Percentiles rank a stretch among this genome's conserved stretches.
Conservation (phyloP, 2,329 filamentous ascomycete genomes). For the Penicillium nordicum region DNA sequence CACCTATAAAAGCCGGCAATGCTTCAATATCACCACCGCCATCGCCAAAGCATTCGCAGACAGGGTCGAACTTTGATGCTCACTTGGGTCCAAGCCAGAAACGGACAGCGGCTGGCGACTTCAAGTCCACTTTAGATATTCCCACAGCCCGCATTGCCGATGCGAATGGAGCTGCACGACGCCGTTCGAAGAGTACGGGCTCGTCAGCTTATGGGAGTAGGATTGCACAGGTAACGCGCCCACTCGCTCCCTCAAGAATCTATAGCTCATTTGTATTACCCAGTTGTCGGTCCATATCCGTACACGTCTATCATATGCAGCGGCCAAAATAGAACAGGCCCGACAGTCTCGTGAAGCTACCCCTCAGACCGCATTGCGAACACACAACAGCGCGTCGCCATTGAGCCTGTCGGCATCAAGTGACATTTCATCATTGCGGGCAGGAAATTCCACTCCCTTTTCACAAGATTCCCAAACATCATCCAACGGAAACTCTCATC, state of each 20-base stretch:
- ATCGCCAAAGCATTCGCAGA: slow-evolving; percentile 4
- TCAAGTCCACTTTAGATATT: slow-evolving; percentile 53
- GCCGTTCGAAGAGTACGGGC: slow-evolving; percentile 70
- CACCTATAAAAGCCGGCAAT: slow-evolving; percentile 14
- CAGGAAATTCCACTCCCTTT: slow-evolving; percentile 15
- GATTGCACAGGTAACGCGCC: slow-evolving; percentile 69
- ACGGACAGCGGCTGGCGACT: slow-evolving; percentile 70
- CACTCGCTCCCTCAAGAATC: neutral
- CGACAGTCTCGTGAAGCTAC: slow-evolving; percentile 68
- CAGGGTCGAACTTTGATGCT: slow-evolving; percentile 5
- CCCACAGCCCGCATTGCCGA: slow-evolving; percentile 27
- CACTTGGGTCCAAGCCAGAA: slow-evolving; percentile 54
- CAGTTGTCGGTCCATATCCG: slow-evolving; percentile 76
- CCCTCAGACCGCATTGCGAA: slow-evolving; percentile 13
- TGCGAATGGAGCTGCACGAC: slow-evolving; percentile 33
- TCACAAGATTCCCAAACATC: slow-evolving; percentile 6
- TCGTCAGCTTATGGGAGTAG: slow-evolving; percentile 64
- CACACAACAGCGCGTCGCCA: slow-evolving; percentile 11
- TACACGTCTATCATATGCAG: slow-evolving; percentile 84
- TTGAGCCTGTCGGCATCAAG: slow-evolving; percentile 58
- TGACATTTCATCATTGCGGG: slow-evolving; percentile 55
- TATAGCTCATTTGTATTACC: slow-evolving; percentile 23
- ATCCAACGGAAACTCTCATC: slow-evolving; percentile 11
- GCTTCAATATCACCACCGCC: slow-evolving; percentile 12
- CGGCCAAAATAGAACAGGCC: slow-evolving; percentile 87